Evolutionary conservation across 2,329 filamentous ascomycete species (phyloP).

Genomic region (Tolypocladium inflatum): DNA sequence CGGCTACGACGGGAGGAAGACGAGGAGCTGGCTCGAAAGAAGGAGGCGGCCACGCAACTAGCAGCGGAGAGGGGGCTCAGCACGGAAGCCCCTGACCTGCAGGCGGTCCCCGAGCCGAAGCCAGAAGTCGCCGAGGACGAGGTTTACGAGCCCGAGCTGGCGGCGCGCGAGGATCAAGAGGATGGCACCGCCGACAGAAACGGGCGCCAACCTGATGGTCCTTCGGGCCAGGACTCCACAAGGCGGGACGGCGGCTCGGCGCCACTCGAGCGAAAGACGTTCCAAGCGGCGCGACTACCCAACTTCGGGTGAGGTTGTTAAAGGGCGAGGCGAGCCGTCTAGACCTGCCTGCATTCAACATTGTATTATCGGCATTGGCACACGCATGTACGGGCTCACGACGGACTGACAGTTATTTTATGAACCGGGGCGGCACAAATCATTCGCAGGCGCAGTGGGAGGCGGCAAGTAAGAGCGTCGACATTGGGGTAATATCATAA

Average conservation of each 20-base stretch:
- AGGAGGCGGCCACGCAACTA: constrained; percentile 40
- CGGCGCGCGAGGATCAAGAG: neutral
- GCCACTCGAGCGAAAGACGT: constrained; percentile 17
- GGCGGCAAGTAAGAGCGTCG: neutral
- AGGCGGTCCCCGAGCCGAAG: constrained; percentile 11
- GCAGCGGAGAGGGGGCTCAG: constrained; percentile 40
- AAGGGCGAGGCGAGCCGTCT: neutral
- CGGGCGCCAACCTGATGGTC: neutral
- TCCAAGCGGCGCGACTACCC: constrained; percentile 51
- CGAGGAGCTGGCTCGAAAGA: constrained; percentile 40
- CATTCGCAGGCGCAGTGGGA: neutral
- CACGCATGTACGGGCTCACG: neutral
- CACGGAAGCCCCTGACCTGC: constrained; percentile 7
- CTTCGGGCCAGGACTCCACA: neutral
- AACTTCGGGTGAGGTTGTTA: constrained; percentile 34
- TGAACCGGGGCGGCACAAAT: neutral
- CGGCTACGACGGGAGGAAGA: constrained; percentile 41
- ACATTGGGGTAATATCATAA: neutral
- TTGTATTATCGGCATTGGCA: constrained; percentile 1
- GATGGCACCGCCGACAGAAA: neutral
- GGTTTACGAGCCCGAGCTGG: constrained; percentile 4
- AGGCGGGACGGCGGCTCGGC: neutral
- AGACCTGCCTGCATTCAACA: neutral
- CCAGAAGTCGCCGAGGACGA: constrained; percentile 23
- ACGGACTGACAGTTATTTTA: neutral